A percentile compares a stretch with the other conserved stretches of the same genome.
Conservation (phyloP, 176 grass and related monocot genomes). For the Juncus effusus region DNA sequence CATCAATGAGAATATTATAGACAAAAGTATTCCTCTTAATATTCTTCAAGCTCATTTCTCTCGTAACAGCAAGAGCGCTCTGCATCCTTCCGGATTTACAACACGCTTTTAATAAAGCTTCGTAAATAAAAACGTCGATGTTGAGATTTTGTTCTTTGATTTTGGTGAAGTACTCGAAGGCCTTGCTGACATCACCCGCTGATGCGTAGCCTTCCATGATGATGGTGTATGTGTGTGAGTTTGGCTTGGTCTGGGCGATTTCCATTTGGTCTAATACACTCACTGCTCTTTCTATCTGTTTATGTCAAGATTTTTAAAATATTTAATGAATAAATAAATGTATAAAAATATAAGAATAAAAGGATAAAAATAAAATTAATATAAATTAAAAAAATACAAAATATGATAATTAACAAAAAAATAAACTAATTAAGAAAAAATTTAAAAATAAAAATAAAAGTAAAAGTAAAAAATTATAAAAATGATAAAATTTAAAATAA, state of each 20-base stretch:
- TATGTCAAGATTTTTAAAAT: too few relatives aligned
- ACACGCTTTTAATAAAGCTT: constrained; percentile 81
- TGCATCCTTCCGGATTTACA: constrained; percentile 99
- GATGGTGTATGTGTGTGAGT: constrained; percentile 78
- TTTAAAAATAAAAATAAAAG: too few relatives aligned
- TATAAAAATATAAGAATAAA: too few relatives aligned
- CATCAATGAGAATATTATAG: constrained; percentile 94
- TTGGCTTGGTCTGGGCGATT: constrained; percentile 58
- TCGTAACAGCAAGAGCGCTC: constrained; percentile 79
- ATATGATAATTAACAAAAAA: neutral
- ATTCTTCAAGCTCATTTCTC: constrained; percentile 76
- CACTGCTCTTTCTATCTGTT: constrained; percentile 69
- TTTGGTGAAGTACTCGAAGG: constrained; percentile 91
- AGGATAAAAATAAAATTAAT: too few relatives aligned
- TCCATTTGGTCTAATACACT: constrained; percentile 79
- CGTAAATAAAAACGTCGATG: constrained; percentile 86
- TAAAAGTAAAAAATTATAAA: too few relatives aligned
- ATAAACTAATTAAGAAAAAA: too few relatives aligned
- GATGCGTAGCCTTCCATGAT: constrained; percentile 91
- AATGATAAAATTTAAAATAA: too few relatives aligned
- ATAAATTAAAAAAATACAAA: too few relatives aligned
- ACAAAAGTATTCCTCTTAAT: constrained; percentile 88
- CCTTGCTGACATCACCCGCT: constrained; percentile 70
- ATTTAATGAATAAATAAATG: too few relatives aligned
- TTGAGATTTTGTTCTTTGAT: constrained; percentile 78